phyloP scores from a whole-genome alignment of 2,329 filamentous ascomycete species.

The Penicillium digitatum region DNA sequence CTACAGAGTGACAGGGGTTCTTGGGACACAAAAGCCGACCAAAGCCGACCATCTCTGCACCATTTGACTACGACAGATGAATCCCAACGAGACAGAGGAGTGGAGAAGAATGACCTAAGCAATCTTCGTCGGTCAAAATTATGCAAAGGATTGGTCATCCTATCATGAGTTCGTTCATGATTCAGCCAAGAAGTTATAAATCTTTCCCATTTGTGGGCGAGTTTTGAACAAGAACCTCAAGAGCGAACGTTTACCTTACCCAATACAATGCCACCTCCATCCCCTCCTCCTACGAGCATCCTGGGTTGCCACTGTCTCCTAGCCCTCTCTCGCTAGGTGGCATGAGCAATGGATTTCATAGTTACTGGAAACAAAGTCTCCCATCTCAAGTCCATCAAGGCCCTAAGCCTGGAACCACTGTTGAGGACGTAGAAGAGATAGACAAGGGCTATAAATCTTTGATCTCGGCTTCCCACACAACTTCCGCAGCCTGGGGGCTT shows the following conservation, averaged over 20 bases:
- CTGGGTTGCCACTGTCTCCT: constrained; percentile 26
- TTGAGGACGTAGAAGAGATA: constrained; percentile 53
- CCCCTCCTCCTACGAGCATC: background rate
- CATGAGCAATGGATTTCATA: constrained; percentile 45
- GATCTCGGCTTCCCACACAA: constrained; percentile 54
- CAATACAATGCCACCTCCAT: background rate
- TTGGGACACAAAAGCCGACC: background rate
- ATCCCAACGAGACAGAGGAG: background rate
- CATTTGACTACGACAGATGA: too few species aligned
- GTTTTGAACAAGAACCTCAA: background rate
- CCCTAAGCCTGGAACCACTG: constrained; percentile 46
- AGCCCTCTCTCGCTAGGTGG: constrained; percentile 31
- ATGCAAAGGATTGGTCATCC: background rate
- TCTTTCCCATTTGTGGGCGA: too few species aligned
- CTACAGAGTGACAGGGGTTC: background rate
- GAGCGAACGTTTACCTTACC: background rate
- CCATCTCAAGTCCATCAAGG: constrained; percentile 51
- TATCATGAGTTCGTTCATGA: background rate
- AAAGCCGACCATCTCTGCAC: background rate
- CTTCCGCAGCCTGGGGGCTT: background rate
- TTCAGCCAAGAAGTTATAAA: background rate
- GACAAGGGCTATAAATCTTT: constrained; percentile 51
- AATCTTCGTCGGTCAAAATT: background rate
- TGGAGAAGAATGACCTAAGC: background rate
- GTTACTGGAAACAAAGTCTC: constrained; percentile 50